These are phyloP conservation scores for Helotiales sp. DNA, from an alignment of 2,329 filamentous ascomycete genomes.

Conservation along the genomic window DNA sequence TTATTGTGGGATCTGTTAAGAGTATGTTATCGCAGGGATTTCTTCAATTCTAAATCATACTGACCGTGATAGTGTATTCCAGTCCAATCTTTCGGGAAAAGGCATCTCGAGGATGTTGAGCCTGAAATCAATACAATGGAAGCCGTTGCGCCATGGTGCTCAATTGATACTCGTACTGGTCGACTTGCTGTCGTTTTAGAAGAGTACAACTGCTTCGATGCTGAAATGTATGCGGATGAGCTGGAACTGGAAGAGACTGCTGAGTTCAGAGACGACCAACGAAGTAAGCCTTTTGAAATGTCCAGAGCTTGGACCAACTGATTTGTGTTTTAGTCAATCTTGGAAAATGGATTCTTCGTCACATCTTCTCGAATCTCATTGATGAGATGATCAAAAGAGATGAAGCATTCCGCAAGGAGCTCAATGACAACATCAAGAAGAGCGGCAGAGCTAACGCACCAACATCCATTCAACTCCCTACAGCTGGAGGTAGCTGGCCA, in stretches of 20 bases:
- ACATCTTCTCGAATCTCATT: conserved; percentile 87
- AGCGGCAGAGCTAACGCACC: conserved; percentile 64
- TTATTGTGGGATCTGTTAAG: conserved; percentile 92
- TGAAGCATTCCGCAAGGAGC: conserved; percentile 69
- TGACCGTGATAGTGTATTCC: conserved; percentile 70
- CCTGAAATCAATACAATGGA: conserved; percentile 85
- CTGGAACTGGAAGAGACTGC: conserved; percentile 73
- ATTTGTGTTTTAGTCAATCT: conserved; percentile 74
- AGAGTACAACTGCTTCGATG: conserved; percentile 95
- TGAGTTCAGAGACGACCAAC: conserved; percentile 89
- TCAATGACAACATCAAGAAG: conserved; percentile 68
- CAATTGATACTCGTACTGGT: conserved; percentile 90
- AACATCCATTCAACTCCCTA: conserved; percentile 62
- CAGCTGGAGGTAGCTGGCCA: conserved; percentile 45
- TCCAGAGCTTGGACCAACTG: conserved; percentile 9
- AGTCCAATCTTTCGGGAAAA: conserved; percentile 90
- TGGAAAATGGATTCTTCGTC: conserved; percentile 93
- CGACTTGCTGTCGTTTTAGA: conserved; percentile 90
- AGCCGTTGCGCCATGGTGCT: conserved; percentile 94
- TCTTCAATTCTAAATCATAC: conserved; percentile 28
- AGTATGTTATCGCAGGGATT: conserved; percentile 53
- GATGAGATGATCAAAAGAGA: conserved; percentile 90
- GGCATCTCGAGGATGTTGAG: conserved; percentile 90
- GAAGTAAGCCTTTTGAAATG: conserved; percentile 66
- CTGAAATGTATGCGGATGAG: conserved; percentile 96